Evolutionary conservation across 2,329 filamentous ascomycete species (phyloP), one percentile per base, ranked within the genome.

Genomic region (Fusarium sp.): DNA sequence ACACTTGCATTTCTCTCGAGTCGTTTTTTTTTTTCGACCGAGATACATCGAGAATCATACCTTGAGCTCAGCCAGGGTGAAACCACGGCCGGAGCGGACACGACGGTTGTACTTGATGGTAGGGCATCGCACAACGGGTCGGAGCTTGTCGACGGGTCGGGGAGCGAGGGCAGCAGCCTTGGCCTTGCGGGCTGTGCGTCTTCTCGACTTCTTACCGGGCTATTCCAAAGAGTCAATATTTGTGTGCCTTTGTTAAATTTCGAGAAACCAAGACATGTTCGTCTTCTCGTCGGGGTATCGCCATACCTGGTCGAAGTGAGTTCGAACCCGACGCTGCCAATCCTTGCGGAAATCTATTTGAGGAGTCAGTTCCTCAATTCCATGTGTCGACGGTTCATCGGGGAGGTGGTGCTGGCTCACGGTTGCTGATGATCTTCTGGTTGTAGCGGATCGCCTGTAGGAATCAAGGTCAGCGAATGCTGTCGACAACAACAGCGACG

Each of bases 21-120:
- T 49, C 32, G 32, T 37, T 45, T 30, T 8, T 32, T 40, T 30
- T 8, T 19, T 33, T 47, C 43, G 41, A 46, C 37, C 43, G 32
- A 55, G 45, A 61, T 15, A n/a, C 41, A 40, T 25, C 35, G 17
- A n/a, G 53, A 35, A 46, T 58, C 82, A 73, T 92, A 97, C 95
- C 94, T 99, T 99, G 82, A 99, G 88, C 90, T 99, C 96, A 85
- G 90, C 88, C 75, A 98, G 88, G 77, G 95, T 93, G 92, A 99
- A 99, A 82, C 96, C 96, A 88, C 96, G 94, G 83, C 96, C 96
- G 80, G 93, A 90, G 82, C 96, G 92, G 81, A 96, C 92, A 82
- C 94, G 94, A 82, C 96, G 94, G 93, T 99, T 99, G 90, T 99
- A 97, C 89, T 96, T 97, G 88, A 97, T 85, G 78, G 93, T 95